Evolutionary conservation across 225 moss, liverwort and hornwort genomes (phyloP), one percentile per base, ranked within the genome.

Genomic region (Physcomitrium patens): DNA sequence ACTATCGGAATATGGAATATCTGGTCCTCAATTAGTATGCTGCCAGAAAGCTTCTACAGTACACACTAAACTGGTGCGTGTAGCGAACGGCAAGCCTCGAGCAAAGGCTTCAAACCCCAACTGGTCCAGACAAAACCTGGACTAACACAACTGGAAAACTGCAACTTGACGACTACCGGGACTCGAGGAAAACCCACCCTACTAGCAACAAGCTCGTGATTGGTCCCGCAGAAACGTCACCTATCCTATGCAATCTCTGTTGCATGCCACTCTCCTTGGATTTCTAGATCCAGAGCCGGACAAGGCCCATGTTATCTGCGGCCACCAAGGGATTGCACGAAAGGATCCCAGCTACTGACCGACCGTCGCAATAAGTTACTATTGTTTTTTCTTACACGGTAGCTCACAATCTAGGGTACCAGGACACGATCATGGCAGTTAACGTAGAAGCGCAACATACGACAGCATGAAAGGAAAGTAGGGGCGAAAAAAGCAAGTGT

Each of bases 271-370:
- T 1, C 60, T 24, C 14, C 55, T 42, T 22, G 56, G 57, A 57
- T 44, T 70, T 44, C 57, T 43, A 56, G 70, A 70, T 70, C 70
- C 52, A 31, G 67, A 51, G 68, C 68, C 56, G 44, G 69, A 56
- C 69, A 53, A 7, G 17, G 10, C n/a, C 27, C 67, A 67, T 67
- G 67, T 49, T 67, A 50, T 67, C 15, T n/a, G 17, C 49, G 50
- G 68, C 28, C 31, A 12, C 52, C 31, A 18, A 68, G 18, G 48
- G 47, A 66, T 48, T 49, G 2, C 47, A n/a, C n/a, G 7, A 42
- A 18, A n/a, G 24, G 66, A 16, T 16, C 9, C 54, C 54, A 49
- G 12, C 49, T 49, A 49, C 2, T 49, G 49, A 12, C 19, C 18
- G 54, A 15, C 18, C 54, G 17, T 52, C 16, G 16, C 55, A 66